Base-by-base conservation (phyloP, 108 stramenopile species). In the Chaetoceros muelleri region DNA sequence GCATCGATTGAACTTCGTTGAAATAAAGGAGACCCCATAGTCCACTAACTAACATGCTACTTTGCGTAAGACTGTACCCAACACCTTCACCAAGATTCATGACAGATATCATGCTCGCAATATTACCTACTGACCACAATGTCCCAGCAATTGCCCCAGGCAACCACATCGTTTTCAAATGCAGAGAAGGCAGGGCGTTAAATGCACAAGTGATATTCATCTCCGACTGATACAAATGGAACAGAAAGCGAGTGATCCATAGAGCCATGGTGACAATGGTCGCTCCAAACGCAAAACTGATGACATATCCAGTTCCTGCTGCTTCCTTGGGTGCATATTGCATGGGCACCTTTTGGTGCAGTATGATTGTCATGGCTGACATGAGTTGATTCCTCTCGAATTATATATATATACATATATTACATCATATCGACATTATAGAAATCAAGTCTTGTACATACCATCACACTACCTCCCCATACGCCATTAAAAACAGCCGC, bases 251-350 rank as follows among this genome's bases (percentile, higher is more conserved):
- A 0, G 76, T 25, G 17, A 83, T 40, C 83, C 87, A 89, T 40
- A 85, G 48, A 8, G 58, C 20, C 1, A 79, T 1, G 7, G 78
- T 79, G 8, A 81, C 78, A 28, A 79, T 55, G 2, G 75, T 58
- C n/a, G 87, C 76, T 21, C 83, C 83, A 47, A 80, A 59, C 16
- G 81, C 79, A 70, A 89, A 85, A 52, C 77, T 79, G 60, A 84
- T 76, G 17, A 87, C 67, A 70, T 73, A 93, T 34, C 66, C 65
- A 21, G 73, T 24, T n/a, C 91, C 87, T 69, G 13, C 77, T 81
- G 28, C 66, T 60, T 28, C 54, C 30, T 29, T 34, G 18, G 31
- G 54, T 28, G 29, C 48, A 46, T 23, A 22, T 48, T 58, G 46
- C 44, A 47, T 45, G 22, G 26, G 45, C 46, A 56, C 16, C 30